phyloP scores from a whole-genome alignment of 257 asterid species.

The Thymus mandschuricus region DNA sequence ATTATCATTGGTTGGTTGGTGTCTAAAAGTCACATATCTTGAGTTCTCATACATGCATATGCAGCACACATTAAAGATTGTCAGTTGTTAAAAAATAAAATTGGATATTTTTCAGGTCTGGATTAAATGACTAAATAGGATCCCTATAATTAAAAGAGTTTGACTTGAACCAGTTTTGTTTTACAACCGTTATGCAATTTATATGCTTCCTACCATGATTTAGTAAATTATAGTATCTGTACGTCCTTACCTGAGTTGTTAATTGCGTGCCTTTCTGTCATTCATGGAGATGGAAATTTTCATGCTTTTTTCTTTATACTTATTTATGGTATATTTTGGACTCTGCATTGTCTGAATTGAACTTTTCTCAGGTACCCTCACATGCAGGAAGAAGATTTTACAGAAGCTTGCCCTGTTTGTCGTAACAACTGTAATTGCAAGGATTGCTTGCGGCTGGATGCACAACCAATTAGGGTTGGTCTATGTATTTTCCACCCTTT shows the following conservation, averaged over 20 bases:
- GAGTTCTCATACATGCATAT: slow-evolving; percentile 20
- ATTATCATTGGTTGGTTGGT: slow-evolving; percentile 15
- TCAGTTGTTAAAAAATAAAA: slow-evolving; percentile 18
- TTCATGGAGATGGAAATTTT: slow-evolving; percentile 6
- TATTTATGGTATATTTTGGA: slow-evolving; percentile 15
- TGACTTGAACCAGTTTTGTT: slow-evolving; percentile 15
- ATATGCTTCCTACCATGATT: neutral
- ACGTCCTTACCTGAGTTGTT: slow-evolving; percentile 5
- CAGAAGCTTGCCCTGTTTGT: slow-evolving; percentile 85
- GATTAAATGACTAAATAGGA: neutral
- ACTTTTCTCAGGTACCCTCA: slow-evolving; percentile 73
- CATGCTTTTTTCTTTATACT: neutral
- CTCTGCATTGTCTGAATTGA: slow-evolving; percentile 23
- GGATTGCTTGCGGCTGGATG: slow-evolving; percentile 74
- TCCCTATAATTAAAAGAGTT: slow-evolving; percentile 7
- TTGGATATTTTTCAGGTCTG: slow-evolving; percentile 3
- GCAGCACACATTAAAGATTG: neutral
- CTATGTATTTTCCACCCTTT: slow-evolving; percentile 19
- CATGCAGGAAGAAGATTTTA: slow-evolving; percentile 69
- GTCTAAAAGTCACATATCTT: slow-evolving; percentile 5
- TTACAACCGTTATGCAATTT: neutral
- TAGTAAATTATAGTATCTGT: neutral
- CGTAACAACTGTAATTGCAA: slow-evolving; percentile 84
- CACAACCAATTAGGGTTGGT: slow-evolving; percentile 55
- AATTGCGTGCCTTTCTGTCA: neutral